Base-by-base conservation (phyloP, 192 early-diverging fungal species). In the Haplosporangium gracile region DNA sequence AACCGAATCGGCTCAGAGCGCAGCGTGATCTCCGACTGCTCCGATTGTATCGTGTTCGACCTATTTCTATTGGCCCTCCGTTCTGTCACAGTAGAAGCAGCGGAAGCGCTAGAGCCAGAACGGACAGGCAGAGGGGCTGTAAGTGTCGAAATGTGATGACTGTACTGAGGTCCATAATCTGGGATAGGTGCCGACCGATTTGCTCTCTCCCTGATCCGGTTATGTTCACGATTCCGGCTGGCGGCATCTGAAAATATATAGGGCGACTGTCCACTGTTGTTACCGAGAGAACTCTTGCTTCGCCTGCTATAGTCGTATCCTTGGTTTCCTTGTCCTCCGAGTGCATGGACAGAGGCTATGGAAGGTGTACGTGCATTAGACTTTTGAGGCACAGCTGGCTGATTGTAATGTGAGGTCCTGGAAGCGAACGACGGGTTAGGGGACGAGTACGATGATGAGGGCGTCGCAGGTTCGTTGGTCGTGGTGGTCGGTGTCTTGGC, bases 321-420 rank as follows among this genome's bases (percentile, higher is more conserved):
- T 42, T 24, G 70, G 13, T 8, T 16, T 38, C 70, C 70, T 15
- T 42, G 32, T 24, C 7, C 70, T 42, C 29, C 60, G 13, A 65
- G 29, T 3, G 60, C 29, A 65, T 65, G 60, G 26, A 65, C 60
- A 65, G 70, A 71, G 36, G 70, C 36, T 4, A 71, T 26, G n/a
- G 70, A 71, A 26, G 70, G 70, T 5, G 36, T 36, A 42, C 70
- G 70, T 13, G 70, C 70, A 4, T n/a, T 71, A 10, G 78, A 80
- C 40, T 80, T 80, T 40, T 73, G 78, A 15, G 78, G 78, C 60
- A 80, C 32, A 29, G 71, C 71, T 24, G 78, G 78, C 20, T 72
- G 77, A 10, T 32, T 38, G 9, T 71, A 42, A 20, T 68, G 78
- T 24, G 78, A 80, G 22, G 51, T n/a, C n/a, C 78, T 55, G 11